Percentiles rank a stretch among this genome's conserved stretches.
phyloP scores from a whole-genome alignment of 139 green algal genomes.

The Eudorina sp. region DNA sequence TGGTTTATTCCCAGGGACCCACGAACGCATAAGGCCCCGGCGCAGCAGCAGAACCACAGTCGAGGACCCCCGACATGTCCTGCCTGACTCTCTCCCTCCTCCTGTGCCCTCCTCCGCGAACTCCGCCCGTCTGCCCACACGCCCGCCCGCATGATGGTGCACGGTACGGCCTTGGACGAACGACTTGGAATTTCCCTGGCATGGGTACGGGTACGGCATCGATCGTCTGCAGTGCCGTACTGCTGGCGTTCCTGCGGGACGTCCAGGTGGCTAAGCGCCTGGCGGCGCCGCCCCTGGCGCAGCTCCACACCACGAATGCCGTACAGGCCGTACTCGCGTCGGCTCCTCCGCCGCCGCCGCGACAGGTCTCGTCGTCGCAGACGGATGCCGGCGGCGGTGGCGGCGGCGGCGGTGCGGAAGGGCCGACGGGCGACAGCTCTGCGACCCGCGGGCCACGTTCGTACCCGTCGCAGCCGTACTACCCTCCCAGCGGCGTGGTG shows the following conservation, averaged over 20 bases:
- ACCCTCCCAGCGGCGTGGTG: slow-evolving; percentile 60
- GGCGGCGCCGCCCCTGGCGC: slow-evolving; percentile 33
- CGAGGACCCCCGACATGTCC: too few relatives aligned
- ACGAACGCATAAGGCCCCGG: too few relatives aligned
- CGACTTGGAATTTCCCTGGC: too few relatives aligned
- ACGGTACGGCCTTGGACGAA: too few relatives aligned
- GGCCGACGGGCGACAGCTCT: background rate
- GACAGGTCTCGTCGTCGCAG: background rate
- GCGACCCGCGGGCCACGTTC: background rate
- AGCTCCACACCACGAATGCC: background rate
- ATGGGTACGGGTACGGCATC: too few relatives aligned
- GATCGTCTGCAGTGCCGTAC: slow-evolving; percentile 55
- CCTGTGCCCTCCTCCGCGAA: too few relatives aligned
- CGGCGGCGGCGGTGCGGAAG: background rate
- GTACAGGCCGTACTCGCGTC: slow-evolving; percentile 13
- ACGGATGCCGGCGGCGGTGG: background rate
- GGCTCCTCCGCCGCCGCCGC: background rate
- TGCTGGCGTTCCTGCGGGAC: slow-evolving; percentile 67
- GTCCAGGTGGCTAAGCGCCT: slow-evolving; percentile 14
- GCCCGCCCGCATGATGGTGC: too few relatives aligned
- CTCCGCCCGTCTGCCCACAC: too few relatives aligned
- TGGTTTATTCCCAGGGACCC: too few relatives aligned
- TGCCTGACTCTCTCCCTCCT: too few relatives aligned
- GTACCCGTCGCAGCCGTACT: too few relatives aligned
- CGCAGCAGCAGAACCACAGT: too few relatives aligned